These are phyloP conservation scores for Tricholoma matsutake DNA, from an alignment of 768 basidiomycete species.

Conservation along the genomic window DNA sequence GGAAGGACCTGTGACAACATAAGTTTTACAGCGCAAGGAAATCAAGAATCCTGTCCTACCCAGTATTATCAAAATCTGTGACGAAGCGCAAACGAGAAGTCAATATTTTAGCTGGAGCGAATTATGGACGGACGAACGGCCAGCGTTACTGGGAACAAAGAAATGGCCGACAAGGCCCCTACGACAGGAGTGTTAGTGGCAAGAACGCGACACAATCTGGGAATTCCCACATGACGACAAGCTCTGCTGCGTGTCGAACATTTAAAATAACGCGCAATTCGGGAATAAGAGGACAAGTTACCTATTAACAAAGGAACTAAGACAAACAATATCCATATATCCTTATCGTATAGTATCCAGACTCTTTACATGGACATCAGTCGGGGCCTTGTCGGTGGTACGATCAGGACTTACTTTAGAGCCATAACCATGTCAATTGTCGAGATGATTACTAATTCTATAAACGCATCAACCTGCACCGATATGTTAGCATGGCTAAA, in stretches of 20 bases:
- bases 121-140: background rate
- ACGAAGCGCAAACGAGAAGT: background rate
- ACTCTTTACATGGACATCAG: background rate
- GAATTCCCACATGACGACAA: slow-evolving; percentile 19
- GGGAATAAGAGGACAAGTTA: background rate
- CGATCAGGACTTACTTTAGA: background rate
- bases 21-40: background rate
- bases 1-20: background rate
- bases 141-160: background rate
- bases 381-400: background rate
- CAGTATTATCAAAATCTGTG: background rate
- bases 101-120: background rate
- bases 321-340: background rate
- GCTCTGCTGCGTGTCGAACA: background rate
- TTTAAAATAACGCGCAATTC: background rate
- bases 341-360: background rate
- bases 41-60: background rate
- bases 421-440: background rate
- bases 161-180: background rate
- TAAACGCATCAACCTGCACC: background rate
- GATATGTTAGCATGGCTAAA: background rate
- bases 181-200: background rate
- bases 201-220: background rate
- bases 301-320: background rate
- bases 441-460: background rate